A percentile compares a stretch with the other conserved stretches of the same genome.
phyloP scores from a whole-genome alignment of 257 asterid genomes.

The Euphrasia confusa region DNA sequence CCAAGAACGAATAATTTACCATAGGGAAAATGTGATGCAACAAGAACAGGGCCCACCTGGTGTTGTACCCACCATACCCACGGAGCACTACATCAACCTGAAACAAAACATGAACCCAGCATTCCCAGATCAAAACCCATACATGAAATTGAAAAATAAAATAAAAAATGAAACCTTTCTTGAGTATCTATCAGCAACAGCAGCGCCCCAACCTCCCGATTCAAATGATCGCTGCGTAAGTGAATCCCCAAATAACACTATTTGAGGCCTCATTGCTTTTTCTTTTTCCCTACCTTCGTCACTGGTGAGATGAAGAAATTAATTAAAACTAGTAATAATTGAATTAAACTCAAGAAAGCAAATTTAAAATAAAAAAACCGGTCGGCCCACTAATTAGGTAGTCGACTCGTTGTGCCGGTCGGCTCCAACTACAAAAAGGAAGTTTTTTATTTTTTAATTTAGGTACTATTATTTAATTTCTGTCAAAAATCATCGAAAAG shows the following conservation, averaged over 20 bases:
- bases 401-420: no score
- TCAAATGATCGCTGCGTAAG: slow-evolving; percentile 71
- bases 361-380: no score
- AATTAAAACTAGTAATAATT: no score
- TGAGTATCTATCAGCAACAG: slow-evolving; percentile 64
- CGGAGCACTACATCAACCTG: slow-evolving; percentile 85
- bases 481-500: no score
- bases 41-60: slow-evolving; percentile 91
- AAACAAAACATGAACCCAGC: neutral
- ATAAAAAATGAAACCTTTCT: slow-evolving; percentile 49
- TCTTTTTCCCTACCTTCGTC: neutral
- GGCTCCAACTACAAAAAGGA: no score
- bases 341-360: no score
- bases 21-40: slow-evolving; percentile 71
- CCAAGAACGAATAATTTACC: slow-evolving; percentile 35
- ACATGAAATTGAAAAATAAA: neutral
- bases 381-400: no score
- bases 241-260: slow-evolving; percentile 86
- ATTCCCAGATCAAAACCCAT: slow-evolving; percentile 9
- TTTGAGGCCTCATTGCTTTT: slow-evolving; percentile 63
- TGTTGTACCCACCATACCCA: slow-evolving; percentile 94
- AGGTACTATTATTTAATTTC: no score
- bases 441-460: no score
- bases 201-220: slow-evolving; percentile 93
- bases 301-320: no score